phyloP scores from a whole-genome alignment of 768 basidiomycete genomes.

The Coprinellus aureogranulatus region DNA sequence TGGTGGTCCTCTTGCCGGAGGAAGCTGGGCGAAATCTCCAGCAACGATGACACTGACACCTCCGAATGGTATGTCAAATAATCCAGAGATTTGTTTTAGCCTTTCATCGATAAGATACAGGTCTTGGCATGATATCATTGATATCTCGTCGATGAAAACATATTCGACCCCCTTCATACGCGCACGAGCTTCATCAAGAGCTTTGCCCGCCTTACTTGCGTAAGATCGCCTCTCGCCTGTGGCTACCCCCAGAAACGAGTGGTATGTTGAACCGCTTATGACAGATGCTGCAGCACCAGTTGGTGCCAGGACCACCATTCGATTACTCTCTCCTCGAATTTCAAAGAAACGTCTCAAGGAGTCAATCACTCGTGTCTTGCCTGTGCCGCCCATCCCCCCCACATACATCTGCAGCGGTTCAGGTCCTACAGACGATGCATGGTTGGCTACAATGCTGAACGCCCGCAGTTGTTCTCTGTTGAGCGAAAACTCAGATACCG shows the following conservation, averaged over 20 bases:
- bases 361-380: slow-evolving; percentile 16
- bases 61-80: slow-evolving; percentile 24
- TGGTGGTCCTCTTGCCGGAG: slow-evolving; percentile 19
- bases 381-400: slow-evolving; percentile 17
- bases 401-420: slow-evolving; percentile 19
- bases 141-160: slow-evolving; percentile 42
- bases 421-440: slow-evolving; percentile 5
- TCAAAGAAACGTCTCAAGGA: slow-evolving; percentile 24
- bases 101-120: slow-evolving; percentile 25
- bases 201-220: not conserved
- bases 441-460: slow-evolving; percentile 24
- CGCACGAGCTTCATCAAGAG: not conserved
- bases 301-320: slow-evolving; percentile 23
- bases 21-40: slow-evolving; percentile 46
- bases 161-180: slow-evolving; percentile 27
- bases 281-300: slow-evolving; percentile 25
- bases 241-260: slow-evolving; percentile 8
- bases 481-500: not conserved
- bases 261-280: slow-evolving; percentile 27
- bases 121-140: slow-evolving; percentile 34
- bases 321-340: slow-evolving; percentile 21
- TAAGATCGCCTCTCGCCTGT: not conserved
- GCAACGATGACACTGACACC: slow-evolving; percentile 41
- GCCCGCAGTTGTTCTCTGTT: slow-evolving; percentile 20
- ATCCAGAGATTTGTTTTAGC: slow-evolving; percentile 16